Percentiles rank a stretch among this genome's conserved stretches.
These are phyloP conservation scores for Calonectria pseudoturangicola DNA, from an alignment of 2,329 filamentous ascomycete genomes.

Conservation along the genomic window DNA sequence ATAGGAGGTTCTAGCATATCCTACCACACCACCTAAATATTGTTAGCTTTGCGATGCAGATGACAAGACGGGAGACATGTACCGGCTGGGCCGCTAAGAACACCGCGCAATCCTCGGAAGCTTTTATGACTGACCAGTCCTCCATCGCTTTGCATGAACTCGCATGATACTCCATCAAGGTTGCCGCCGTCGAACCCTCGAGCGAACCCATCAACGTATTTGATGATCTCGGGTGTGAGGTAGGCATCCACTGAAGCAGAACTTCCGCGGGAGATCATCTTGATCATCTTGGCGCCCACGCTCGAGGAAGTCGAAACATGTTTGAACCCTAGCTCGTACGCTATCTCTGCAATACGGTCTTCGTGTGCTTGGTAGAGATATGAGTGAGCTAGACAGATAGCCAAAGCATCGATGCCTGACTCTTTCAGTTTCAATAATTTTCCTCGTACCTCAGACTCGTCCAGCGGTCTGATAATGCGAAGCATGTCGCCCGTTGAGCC, in stretches of 20 bases:
- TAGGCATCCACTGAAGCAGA: conserved; percentile 65
- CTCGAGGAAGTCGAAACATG: conserved; percentile 59
- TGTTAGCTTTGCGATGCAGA: neutral
- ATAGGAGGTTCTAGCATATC: conserved; percentile 42
- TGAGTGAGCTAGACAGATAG: conserved; percentile 82
- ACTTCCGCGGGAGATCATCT: conserved; percentile 63
- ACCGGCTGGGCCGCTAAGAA: conserved; percentile 51
- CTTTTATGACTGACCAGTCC: conserved; percentile 50
- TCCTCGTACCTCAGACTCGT: conserved; percentile 69
- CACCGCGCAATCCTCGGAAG: conserved; percentile 50
- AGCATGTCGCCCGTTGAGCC: conserved; percentile 82
- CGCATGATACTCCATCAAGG: conserved; percentile 42
- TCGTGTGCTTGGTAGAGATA: conserved; percentile 77
- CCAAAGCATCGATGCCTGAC: conserved; percentile 70
- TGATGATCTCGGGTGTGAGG: conserved; percentile 61
- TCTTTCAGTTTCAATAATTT: conserved; percentile 77
- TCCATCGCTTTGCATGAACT: conserved; percentile 52
- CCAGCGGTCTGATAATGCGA: conserved; percentile 76
- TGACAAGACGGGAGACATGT: conserved; percentile 15
- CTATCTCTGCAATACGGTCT: conserved; percentile 59
- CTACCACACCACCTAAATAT: conserved; percentile 36
- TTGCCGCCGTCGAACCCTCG: conserved; percentile 44
- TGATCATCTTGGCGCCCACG: conserved; percentile 62
- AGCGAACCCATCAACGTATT: conserved; percentile 58
- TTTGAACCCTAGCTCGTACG: conserved; percentile 62